Base-by-base conservation (phyloP, 2,329 filamentous ascomycete genomes). In the Curvularia eragrostidis region DNA sequence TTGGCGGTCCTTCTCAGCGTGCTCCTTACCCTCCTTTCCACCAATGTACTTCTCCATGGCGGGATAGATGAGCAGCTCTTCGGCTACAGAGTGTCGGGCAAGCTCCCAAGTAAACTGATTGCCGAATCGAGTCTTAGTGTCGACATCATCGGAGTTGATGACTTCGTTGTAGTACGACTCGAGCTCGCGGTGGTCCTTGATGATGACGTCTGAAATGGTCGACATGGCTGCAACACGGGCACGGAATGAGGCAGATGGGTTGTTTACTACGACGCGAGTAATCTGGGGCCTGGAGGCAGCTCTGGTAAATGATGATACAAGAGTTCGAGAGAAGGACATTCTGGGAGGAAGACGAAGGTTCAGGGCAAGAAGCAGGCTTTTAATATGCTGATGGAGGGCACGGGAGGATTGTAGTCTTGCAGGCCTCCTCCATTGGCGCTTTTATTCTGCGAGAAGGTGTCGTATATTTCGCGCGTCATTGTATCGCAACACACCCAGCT, bases 91-190 rank as follows among this genome's bases (percentile, higher is more conserved):
- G 65, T 85, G 82, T 9, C 82, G 80, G 24, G 82, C 80, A 0
- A 85, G 73, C 57, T 83, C 81, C 83, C 83, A 84, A 13, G 78
- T 80, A 59, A 85, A 82, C 56, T 82, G 78, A 53, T 85, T 84
- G 54, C 81, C 78, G 57, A 75, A 83, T 12, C 79, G 76, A 5
- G 72, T 74, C 52, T 79, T 76, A 24, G 79, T 74, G 30, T 83
- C 81, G 30, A 66, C 63, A 49, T 83, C 77, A 15, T 55, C 38
- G 1, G 59, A 57, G 39, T 76, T 74, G 56, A 80, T 60, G 34
- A 84, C 75, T 15, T 77, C 76, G 18, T 79, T 69, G 66, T 82
- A 82, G 61, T 77, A 79, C 2, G 73, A 59, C 53, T 79, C 73
- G 23, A 82, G 65, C 36, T 78, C 70, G 13, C 70, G 69, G 54